phyloP scores from a whole-genome alignment of 208 protist genomes.

The Crithidia brevicula region DNA sequence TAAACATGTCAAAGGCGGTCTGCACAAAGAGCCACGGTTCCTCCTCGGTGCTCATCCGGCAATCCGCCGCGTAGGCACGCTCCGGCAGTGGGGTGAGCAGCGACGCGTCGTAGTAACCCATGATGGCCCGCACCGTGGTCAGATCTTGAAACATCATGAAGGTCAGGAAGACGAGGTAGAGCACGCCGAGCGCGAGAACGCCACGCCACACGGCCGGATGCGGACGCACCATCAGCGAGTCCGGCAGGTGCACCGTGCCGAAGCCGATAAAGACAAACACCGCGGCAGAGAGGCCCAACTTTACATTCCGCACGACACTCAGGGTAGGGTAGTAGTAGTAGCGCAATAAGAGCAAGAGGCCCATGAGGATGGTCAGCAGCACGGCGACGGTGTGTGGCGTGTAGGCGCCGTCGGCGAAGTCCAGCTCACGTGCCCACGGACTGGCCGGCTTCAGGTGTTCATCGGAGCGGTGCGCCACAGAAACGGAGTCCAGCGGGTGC shows the following conservation, averaged over 20 bases:
- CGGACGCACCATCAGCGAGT: constrained; percentile 94
- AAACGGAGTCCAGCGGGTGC: constrained; percentile 35
- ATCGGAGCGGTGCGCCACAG: constrained; percentile 18
- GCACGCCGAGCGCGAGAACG: constrained; percentile 87
- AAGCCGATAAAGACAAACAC: constrained; percentile 89
- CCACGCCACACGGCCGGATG: constrained; percentile 96
- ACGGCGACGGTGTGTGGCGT: constrained; percentile 69
- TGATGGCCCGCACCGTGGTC: constrained; percentile 53
- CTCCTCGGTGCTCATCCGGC: constrained; percentile 89
- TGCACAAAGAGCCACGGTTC: constrained; percentile 76
- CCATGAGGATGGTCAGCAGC: constrained; percentile 49
- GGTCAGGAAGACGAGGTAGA: constrained; percentile 93
- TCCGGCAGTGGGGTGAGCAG: constrained; percentile 81
- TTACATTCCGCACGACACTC: constrained; percentile 52
- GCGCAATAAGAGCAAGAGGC: constrained; percentile 57
- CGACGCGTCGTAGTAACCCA: constrained; percentile 83
- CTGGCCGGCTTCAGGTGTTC: constrained; percentile 35
- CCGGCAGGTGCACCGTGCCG: constrained; percentile 90
- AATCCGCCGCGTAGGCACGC: constrained; percentile 93
- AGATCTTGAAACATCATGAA: constrained; percentile 94
- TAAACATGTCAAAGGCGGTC: constrained; percentile 94
- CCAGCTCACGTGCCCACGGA: constrained; percentile 56
- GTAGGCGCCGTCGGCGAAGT: constrained; percentile 64
- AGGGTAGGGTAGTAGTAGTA: constrained; percentile 65
- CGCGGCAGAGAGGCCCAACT: constrained; percentile 72